These are phyloP conservation scores for Venturia pyrina DNA, from an alignment of 2,329 filamentous ascomycete genomes.

Conservation along the genomic window DNA sequence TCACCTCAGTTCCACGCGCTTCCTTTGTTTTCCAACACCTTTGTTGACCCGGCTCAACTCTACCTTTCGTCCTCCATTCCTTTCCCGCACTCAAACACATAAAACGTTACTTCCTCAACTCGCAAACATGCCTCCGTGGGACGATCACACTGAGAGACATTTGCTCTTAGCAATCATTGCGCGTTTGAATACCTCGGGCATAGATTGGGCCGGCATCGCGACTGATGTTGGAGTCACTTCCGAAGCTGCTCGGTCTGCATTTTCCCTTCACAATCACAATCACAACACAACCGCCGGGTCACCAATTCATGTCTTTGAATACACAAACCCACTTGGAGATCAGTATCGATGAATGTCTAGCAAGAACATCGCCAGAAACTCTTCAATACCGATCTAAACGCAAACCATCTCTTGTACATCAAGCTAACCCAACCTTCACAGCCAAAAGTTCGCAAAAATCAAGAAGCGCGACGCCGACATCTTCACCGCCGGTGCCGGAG, in stretches of 20 bases:
- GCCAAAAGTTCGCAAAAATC: conserved; percentile 8
- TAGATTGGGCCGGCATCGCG: conserved; percentile 3
- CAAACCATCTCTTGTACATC: not conserved
- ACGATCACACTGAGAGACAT: not conserved
- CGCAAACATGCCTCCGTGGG: not conserved
- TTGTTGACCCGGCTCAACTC: not conserved
- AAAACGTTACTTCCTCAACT: not conserved
- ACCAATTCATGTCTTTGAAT: not conserved
- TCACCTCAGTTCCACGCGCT: not conserved
- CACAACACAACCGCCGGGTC: not conserved
- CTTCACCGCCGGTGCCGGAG: not conserved
- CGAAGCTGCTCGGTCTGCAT: not conserved
- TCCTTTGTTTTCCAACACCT: not conserved
- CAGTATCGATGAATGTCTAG: not conserved
- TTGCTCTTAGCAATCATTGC: not conserved
- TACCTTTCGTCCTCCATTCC: not conserved
- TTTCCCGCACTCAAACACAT: not conserved
- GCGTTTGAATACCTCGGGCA: not conserved
- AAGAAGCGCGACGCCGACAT: conserved; percentile 9
- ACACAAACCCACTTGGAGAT: not conserved
- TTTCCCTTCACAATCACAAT: not conserved
- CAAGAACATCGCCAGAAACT: not conserved
- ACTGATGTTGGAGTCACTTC: not conserved
- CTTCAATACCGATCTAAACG: not conserved
- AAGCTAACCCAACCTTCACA: not conserved